phyloP scores from a whole-genome alignment of 768 basidiomycete species.

The Termitomyces sp. region DNA sequence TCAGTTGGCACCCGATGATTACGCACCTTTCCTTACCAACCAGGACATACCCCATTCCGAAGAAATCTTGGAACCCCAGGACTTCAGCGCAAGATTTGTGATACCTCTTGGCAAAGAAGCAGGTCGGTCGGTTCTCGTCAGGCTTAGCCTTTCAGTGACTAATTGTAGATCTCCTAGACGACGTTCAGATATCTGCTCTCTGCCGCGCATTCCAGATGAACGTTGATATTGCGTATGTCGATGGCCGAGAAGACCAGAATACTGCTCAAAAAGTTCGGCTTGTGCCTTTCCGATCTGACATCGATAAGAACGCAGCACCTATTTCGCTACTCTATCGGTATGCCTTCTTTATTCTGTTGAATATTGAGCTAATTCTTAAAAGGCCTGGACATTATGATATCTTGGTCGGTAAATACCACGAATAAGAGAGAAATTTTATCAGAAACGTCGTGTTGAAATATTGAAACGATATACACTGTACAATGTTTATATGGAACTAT shows the following conservation, averaged over 20 bases:
- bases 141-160: neutral
- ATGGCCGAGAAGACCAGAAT: constrained; percentile 38
- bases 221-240: constrained; percentile 75
- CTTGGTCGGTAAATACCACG: constrained; percentile 21
- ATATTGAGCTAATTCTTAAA: neutral
- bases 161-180: constrained; percentile 38
- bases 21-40: constrained; percentile 68
- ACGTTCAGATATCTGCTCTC: constrained; percentile 78
- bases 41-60: constrained; percentile 49
- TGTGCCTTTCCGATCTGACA: constrained; percentile 50
- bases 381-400: constrained; percentile 93
- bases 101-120: constrained; percentile 76
- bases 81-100: constrained; percentile 76
- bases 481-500: neutral
- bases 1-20: constrained; percentile 53
- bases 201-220: constrained; percentile 61
- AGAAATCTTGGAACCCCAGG: constrained; percentile 45
- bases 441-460: neutral
- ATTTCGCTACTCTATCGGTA: constrained; percentile 74
- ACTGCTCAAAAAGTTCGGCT: constrained; percentile 47
- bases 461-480: neutral
- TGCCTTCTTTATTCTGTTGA: neutral
- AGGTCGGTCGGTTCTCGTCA: constrained; percentile 33
- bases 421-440: neutral
- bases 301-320: constrained; percentile 39